Conservation (phyloP, 345 rosid genomes). For the Limnanthes douglasii region DNA sequence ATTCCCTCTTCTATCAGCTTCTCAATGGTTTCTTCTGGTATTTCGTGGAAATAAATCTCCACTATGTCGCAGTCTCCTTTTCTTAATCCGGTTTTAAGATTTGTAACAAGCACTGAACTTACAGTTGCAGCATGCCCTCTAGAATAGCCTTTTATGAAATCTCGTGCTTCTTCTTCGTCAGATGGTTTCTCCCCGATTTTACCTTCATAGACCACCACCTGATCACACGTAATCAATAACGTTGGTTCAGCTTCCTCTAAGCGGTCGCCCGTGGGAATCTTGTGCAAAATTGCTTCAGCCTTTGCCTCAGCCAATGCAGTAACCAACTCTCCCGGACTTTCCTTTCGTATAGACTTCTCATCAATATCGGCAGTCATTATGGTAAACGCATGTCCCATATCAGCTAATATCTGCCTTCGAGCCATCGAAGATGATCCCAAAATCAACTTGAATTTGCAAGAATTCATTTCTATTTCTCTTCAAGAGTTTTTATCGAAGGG, state of each 20-base stretch:
- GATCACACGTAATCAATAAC: slow-evolving; percentile 61
- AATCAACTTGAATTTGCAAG: no score
- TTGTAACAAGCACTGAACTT: slow-evolving; percentile 69
- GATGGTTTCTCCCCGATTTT: slow-evolving; percentile 72
- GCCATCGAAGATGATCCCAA: slow-evolving; percentile 76
- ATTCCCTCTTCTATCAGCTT: slow-evolving; percentile 59
- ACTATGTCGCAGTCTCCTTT: slow-evolving; percentile 73
- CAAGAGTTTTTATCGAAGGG: no score
- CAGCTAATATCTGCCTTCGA: slow-evolving; percentile 46
- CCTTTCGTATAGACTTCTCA: slow-evolving; percentile 62
- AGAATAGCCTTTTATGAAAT: slow-evolving; percentile 68
- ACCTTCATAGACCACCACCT: slow-evolving; percentile 88
- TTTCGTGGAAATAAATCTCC: slow-evolving; percentile 80
- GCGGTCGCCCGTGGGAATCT: slow-evolving; percentile 30
- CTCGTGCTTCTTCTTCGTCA: slow-evolving; percentile 53
- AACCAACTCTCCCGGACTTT: slow-evolving; percentile 77
- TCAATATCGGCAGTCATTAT: slow-evolving; percentile 83
- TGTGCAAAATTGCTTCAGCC: slow-evolving; percentile 67
- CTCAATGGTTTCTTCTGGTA: slow-evolving; percentile 46
- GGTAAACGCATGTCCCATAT: slow-evolving; percentile 86
- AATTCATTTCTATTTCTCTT: no score
- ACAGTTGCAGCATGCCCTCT: slow-evolving; percentile 63
- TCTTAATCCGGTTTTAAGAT: slow-evolving; percentile 49
- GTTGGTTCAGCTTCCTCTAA: slow-evolving; percentile 39
- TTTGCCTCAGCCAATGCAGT: slow-evolving; percentile 91